phyloP scores from a whole-genome alignment of 768 basidiomycete genomes.

The Phlebiopsis gigantea region DNA sequence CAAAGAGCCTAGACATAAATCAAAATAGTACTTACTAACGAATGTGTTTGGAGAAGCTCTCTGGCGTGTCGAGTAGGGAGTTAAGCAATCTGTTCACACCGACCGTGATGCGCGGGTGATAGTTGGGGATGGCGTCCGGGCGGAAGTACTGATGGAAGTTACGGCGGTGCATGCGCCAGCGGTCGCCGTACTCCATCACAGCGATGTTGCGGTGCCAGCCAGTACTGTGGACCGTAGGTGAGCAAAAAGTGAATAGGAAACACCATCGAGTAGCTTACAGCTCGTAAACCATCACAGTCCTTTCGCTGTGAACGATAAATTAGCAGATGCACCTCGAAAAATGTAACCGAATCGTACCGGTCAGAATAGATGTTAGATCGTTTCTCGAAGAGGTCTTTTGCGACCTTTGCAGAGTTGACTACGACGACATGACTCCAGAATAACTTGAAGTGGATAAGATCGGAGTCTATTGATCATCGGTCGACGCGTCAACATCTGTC shows the following conservation, averaged over 20 bases:
- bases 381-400: conserved; percentile 23
- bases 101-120: not conserved
- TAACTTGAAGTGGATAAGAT: conserved; percentile 15
- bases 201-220: no score
- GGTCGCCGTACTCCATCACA: not conserved
- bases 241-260: not conserved
- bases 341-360: conserved; percentile 7
- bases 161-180: conserved; percentile 3
- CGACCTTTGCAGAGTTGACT: conserved; percentile 18
- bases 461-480: conserved; percentile 1
- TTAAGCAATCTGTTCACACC: conserved; percentile 18
- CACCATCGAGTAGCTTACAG: not conserved
- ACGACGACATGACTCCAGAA: conserved; percentile 17
- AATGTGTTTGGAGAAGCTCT: conserved; percentile 29
- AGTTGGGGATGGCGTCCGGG: not conserved
- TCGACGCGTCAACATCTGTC: no score
- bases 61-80: conserved; percentile 28
- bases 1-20: no score
- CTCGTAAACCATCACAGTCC: not conserved
- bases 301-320: not conserved
- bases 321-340: no score
- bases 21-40: conserved; percentile 35
- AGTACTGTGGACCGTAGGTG: no score
- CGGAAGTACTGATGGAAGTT: conserved; percentile 6
- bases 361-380: conserved; percentile 24